Percentiles rank a stretch among this genome's conserved stretches.
phyloP scores from a whole-genome alignment of 1,284 basidiomycete genomes.

The Ceratobasidium sp. region DNA sequence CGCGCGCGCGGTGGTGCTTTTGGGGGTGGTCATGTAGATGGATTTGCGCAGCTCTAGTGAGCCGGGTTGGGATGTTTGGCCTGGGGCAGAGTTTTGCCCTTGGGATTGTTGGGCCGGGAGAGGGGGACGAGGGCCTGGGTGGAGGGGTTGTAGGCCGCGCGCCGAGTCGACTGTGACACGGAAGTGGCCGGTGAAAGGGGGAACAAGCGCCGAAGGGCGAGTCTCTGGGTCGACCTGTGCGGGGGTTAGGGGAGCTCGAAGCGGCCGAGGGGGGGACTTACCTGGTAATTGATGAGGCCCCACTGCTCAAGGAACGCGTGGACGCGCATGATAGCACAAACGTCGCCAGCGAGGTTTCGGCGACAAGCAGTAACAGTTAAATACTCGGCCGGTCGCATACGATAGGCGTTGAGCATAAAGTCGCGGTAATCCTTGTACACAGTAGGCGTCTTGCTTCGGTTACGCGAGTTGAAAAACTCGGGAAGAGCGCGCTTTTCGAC shows the following conservation, averaged over 20 bases:
- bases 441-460: slow-evolving; percentile 94
- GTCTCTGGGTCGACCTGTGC: slow-evolving; percentile 95
- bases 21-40: slow-evolving; percentile 89
- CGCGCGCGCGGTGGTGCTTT: slow-evolving; percentile 72
- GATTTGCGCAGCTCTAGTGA: slow-evolving; percentile 87
- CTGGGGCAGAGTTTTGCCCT: slow-evolving; percentile 54
- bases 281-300: slow-evolving; percentile 99
- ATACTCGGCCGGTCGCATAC: slow-evolving; percentile 94
- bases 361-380: slow-evolving; percentile 98
- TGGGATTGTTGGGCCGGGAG: slow-evolving; percentile 56
- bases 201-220: slow-evolving; percentile 92
- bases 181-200: slow-evolving; percentile 99
- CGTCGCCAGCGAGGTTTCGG: slow-evolving; percentile 96
- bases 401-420: slow-evolving; percentile 99
- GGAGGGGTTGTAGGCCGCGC: slow-evolving; percentile 93
- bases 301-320: slow-evolving; percentile 99
- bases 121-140: slow-evolving; percentile 84
- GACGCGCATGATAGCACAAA: slow-evolving; percentile 98
- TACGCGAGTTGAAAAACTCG: slow-evolving; percentile 98
- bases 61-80: slow-evolving; percentile 62
- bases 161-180: slow-evolving; percentile 97
- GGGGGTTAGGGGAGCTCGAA: slow-evolving; percentile 5
- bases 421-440: slow-evolving; percentile 99
- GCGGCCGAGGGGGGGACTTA: slow-evolving; percentile 60
- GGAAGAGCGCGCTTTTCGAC: slow-evolving; percentile 94